Conservation (phyloP, 441 rosid genomes). For the Flueggea neowawraea region DNA sequence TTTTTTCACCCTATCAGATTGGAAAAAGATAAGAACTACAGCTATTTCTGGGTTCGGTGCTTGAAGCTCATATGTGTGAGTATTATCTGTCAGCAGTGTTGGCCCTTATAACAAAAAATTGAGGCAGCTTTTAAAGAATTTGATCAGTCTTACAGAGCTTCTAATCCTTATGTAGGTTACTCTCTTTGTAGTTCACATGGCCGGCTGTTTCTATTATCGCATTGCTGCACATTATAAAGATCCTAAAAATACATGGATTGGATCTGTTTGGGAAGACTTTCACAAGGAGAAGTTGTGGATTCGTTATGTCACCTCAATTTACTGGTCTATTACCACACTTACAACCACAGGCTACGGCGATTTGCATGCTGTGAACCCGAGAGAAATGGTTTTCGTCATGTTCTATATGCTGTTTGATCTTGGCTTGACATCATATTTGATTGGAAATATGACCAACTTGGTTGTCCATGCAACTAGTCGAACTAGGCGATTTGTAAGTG, state of each 20-base stretch:
- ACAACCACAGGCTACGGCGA: conserved; percentile 89
- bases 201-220: conserved; percentile 66
- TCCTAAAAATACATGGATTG: conserved; percentile 59
- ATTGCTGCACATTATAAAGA: conserved; percentile 45
- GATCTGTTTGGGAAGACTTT: conserved; percentile 39
- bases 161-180: conserved; percentile 52
- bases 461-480: conserved; percentile 83
- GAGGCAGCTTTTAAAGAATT: not conserved
- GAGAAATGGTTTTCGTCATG: conserved; percentile 59
- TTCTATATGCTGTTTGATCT: conserved; percentile 69
- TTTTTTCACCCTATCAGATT: conserved; percentile 35
- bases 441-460: conserved; percentile 89
- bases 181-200: conserved; percentile 67
- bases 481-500: conserved; percentile 81
- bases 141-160: conserved; percentile 3
- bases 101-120: too few species aligned
- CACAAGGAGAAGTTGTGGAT: conserved; percentile 19
- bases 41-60: conserved; percentile 65
- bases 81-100: conserved; percentile 5
- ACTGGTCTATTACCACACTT: conserved; percentile 85
- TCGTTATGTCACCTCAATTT: conserved; percentile 57
- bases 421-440: conserved; percentile 66
- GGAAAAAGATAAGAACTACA: conserved; percentile 80
- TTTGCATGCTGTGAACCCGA: conserved; percentile 60
- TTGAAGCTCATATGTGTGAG: conserved; percentile 69